phyloP scores from a whole-genome alignment of 176 grass and related monocot species.

The Oryza officinalis region DNA sequence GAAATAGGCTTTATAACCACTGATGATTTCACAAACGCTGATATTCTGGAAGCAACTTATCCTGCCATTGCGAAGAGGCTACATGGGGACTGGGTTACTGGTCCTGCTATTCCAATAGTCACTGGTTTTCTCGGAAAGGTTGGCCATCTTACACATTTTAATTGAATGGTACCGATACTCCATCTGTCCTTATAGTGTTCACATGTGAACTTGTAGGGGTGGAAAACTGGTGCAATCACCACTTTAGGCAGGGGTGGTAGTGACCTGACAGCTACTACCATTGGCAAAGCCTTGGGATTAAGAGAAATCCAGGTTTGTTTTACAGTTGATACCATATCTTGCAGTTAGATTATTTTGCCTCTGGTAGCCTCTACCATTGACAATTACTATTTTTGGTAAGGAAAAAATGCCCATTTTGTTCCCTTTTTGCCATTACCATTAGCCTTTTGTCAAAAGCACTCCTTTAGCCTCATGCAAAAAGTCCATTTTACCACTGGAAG shows the following conservation, averaged over 20 bases:
- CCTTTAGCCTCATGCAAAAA: too few relatives aligned
- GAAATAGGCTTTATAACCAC: slow-evolving; percentile 80
- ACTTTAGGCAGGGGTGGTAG: slow-evolving; percentile 82
- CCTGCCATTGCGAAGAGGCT: slow-evolving; percentile 75
- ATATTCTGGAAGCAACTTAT: slow-evolving; percentile 86
- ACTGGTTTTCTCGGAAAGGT: slow-evolving; percentile 89
- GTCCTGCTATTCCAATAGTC: slow-evolving; percentile 64
- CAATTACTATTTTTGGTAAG: background rate
- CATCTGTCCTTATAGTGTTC: slow-evolving; percentile 8
- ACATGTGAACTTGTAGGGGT: slow-evolving; percentile 49
- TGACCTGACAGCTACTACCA: slow-evolving; percentile 76
- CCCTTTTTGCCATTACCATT: too few relatives aligned
- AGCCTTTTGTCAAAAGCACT: too few relatives aligned
- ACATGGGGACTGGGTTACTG: slow-evolving; percentile 57
- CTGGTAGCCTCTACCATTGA: background rate
- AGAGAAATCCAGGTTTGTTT: slow-evolving; percentile 79
- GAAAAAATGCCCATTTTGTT: background rate
- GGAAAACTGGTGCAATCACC: slow-evolving; percentile 75
- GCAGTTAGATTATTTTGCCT: background rate
- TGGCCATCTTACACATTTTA: slow-evolving; percentile 3
- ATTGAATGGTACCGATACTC: background rate
- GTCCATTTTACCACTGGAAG: too few relatives aligned
- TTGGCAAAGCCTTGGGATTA: slow-evolving; percentile 83
- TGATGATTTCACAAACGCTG: slow-evolving; percentile 77
- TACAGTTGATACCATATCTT: background rate